Base-by-base conservation (phyloP, 1,284 basidiomycete species). In the Psilocybe mexicana region DNA sequence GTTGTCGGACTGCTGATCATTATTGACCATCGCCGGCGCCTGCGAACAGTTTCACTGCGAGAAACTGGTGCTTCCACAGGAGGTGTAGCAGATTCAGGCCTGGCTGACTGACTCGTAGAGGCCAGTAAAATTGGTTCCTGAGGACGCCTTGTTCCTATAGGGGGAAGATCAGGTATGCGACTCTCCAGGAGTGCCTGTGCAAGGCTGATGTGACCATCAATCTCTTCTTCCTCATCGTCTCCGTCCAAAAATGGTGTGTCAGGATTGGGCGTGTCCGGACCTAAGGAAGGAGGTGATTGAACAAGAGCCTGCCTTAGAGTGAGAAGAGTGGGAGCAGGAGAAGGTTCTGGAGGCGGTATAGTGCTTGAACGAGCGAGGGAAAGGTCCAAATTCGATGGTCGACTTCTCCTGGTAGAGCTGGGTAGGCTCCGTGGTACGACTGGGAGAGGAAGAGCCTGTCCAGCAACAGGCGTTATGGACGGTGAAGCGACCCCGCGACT, bases 141-240 rank as follows among this genome's bases (percentile, higher is more conserved):
- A 12, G 82, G 75, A 56, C 73, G 82, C 52, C 76, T 75, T 23
- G 85, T 81, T n/a, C 90, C 90, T 40, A 77, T 75, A 8, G 90
- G 90, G 11, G 90, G 87, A 7, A 90, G 68, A 48, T 87, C 80
- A 6, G 91, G 88, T 50, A 90, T 70, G 45, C 90, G 84, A 65
- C 90, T 93, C 73, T 93, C 90, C 58, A 88, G 68, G 18, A 93
- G 74, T 18, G 86, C 86, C 62, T 93, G 85, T 0, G 80, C 85
- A 43, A 93, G 79, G 38, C 84, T 86, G 48, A 92, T 87, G 11
- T 80, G 79, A 52, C 89, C 87, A 53, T 82, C 79, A 12, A 75
- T 78, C 26, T 79, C 83, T 12, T 85, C 85, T n/a, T 85, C 86
- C 18, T 86, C 84, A n/a, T 87, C 87, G 26, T 88, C 89, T 11